Evolutionary conservation across 352 stramenopile genomes (phyloP), one percentile per base, ranked within the genome.

Genomic region (Globisporangium cystogenes): DNA sequence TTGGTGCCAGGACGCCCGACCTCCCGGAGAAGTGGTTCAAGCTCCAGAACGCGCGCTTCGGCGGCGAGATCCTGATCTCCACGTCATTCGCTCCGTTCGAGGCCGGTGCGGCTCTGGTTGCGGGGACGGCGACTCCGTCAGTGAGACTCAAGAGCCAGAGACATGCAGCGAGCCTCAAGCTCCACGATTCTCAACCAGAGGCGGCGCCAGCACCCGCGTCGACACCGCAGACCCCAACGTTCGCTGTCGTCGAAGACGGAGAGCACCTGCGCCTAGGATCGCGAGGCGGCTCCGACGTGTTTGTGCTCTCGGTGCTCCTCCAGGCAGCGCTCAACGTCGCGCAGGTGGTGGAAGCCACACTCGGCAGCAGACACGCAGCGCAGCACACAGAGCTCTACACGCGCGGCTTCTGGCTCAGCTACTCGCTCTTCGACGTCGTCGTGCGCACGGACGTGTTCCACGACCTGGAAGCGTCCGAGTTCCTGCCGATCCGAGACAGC

Each of bases 341-440:
- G 0, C 23, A 57, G 36, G 48, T 63, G 11, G 53, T 65, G 7
- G 40, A 55, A 21, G 44, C 5, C 5, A 42, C 53, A 3, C 24
- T 65, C 14, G 47, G 53, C 23, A 15, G 14, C 23, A 39, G 31
- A 20, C 23, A 27, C n/a, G 42, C 47, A 48, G 21, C 27, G 18
- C 31, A 26, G 18, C 16, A n/a, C n/a, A n/a, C 51, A n/a, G 49
- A 60, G 35, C 41, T 43, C 5, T 50, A 57, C 59, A 31, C 21
- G 11, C 27, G 45, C 12, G 80, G 82, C 16, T 88, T 87, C 45
- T 93, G 83, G 83, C 64, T 93, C 37, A 90, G 78, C 48, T 93
- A 93, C 51, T 90, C 81, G 24, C 65, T 93, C 4, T 93, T 93
- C 49, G 81, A 86, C 35, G 70, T 93, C 15, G 74, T 93, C 16